Base-by-base conservation (phyloP, 1,284 basidiomycete genomes). In the Entoloma clypeatum region DNA sequence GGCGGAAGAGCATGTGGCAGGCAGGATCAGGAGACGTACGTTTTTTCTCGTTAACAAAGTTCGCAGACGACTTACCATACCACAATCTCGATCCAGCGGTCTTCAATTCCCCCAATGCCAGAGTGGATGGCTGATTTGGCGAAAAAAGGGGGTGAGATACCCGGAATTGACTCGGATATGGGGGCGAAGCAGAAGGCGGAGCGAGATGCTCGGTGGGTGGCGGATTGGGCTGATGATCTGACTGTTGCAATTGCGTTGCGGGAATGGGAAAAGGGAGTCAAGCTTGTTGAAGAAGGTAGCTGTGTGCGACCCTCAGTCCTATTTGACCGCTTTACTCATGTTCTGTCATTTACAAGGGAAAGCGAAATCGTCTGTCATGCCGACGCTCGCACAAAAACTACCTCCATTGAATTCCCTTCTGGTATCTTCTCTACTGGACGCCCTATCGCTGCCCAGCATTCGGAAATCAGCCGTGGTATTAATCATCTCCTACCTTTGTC, bases 201-300 rank as follows among this genome's bases (percentile, higher is more conserved):
- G 53, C 75, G 79, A 40, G 90, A 95, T 61, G 67, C 81, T 4
- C 76, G 85, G 11, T 97, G 88, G 81, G 79, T 92, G 14, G 83
- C 86, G 41, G 92, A 96, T 48, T 93, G 92, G 67, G 81, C 86
- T 3, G 96, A 99, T 59, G 84, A 95, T 34, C 66, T 98, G 7
- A 89, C 90, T 0, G 93, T 99, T 10, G 80, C 90, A 2, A 94
- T 98, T 48, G 90, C 94, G 1, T 69, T 93, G 36, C 76, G 90
- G 36, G 81, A 92, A 52, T 98, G 92, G 88, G 82, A 88, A 22
- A 80, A 86, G 53, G 92, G 93, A 0, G 86, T 90, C 8, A 68
- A 69, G 8, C 70, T 96, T 2, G 81, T 97, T 7, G 90, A 95
- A 56, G 79, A 89, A 63, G 91, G 92, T 82, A 53, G n/a, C n/a